Percentiles rank a stretch among this genome's conserved stretches.
Conservation (phyloP, 164 flowering plant species). For the Kingdonia uniflora region DNA sequence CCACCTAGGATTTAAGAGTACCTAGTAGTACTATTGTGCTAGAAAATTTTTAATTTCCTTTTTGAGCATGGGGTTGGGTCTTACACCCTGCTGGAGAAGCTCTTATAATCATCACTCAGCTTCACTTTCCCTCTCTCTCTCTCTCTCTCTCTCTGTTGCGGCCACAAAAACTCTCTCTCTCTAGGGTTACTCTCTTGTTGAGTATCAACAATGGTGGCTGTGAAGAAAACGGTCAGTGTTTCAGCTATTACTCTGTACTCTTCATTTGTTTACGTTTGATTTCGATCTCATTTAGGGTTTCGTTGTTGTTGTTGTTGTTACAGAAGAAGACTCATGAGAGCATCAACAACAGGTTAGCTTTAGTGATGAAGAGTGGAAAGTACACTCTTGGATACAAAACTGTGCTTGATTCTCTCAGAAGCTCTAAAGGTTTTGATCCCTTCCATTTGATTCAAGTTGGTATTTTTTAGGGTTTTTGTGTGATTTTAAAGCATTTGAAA, state of each 20-base stretch:
- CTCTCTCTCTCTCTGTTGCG: too few species aligned
- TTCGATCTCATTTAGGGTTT: too few species aligned
- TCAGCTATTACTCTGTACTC: neutral
- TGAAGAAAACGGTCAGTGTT: constrained; percentile 3
- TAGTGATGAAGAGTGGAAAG: constrained; percentile 79
- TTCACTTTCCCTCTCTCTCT: too few species aligned
- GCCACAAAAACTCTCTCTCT: neutral
- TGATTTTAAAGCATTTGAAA: neutral
- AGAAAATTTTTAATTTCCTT: too few species aligned
- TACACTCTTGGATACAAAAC: constrained; percentile 28
- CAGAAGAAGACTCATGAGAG: constrained; percentile 85
- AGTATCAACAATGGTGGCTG: constrained; percentile 5
- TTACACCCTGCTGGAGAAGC: too few species aligned
- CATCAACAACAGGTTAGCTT: constrained; percentile 73
- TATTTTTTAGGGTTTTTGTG: neutral
- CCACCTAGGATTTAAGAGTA: too few species aligned
- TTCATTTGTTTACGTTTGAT: too few species aligned
- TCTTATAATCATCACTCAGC: too few species aligned
- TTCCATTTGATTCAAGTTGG: neutral
- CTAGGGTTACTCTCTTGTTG: neutral
- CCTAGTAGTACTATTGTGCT: too few species aligned
- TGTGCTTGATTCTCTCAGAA: constrained; percentile 17
- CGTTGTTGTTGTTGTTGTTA: constrained; percentile 5
- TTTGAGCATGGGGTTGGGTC: neutral
- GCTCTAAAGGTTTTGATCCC: constrained; percentile 15